phyloP scores from a whole-genome alignment of 345 rosid genomes.

The Atalantia buxifolia region DNA sequence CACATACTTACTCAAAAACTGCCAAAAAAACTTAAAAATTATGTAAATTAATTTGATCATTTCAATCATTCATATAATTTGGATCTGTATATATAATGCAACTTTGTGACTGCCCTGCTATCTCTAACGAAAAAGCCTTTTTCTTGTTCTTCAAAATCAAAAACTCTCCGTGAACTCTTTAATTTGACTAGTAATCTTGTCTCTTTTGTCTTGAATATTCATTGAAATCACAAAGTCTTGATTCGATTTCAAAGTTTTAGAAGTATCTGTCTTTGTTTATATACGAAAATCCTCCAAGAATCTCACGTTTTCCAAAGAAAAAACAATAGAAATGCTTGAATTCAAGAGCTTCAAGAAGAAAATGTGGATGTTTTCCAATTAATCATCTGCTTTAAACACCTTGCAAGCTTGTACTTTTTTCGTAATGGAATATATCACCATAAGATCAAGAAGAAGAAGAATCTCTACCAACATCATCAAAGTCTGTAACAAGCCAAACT shows the following conservation, averaged over 20 bases:
- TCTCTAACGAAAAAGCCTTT: not conserved
- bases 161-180: not conserved
- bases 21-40: not conserved
- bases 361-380: slow-evolving; percentile 43
- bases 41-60: not conserved
- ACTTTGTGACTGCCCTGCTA: not conserved
- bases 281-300: slow-evolving; percentile 1
- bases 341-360: slow-evolving; percentile 40
- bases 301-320: slow-evolving; percentile 11
- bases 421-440: slow-evolving; percentile 50
- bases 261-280: not conserved
- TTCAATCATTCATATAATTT: not conserved
- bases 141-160: not conserved
- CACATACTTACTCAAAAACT: not conserved
- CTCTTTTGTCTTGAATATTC: slow-evolving; percentile 10
- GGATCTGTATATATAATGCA: not conserved
- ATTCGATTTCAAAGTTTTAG: slow-evolving; percentile 4
- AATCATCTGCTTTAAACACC: slow-evolving; percentile 13
- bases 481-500: slow-evolving; percentile 41
- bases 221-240: not conserved
- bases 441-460: slow-evolving; percentile 13
- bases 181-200: not conserved
- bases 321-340: slow-evolving; percentile 17
- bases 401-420: slow-evolving; percentile 13
- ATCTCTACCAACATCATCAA: slow-evolving; percentile 25